A percentile compares a stretch with the other conserved stretches of the same genome.
Evolutionary conservation across 2,329 filamentous ascomycete species (phyloP).

Genomic region (Coleophoma eucalyptorum): DNA sequence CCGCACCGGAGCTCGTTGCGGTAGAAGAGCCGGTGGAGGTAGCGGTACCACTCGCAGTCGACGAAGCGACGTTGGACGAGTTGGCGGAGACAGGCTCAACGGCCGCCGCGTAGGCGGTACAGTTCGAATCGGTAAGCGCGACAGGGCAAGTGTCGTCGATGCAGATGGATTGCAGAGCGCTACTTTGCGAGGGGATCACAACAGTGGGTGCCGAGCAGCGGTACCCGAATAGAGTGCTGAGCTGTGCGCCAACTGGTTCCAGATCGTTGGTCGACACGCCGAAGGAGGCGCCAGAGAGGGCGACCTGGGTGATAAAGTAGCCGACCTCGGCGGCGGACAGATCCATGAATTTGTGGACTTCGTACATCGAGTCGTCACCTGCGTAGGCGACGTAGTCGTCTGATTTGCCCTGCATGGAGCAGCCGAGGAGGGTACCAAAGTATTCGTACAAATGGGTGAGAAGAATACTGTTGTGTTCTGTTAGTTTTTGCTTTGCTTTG

Average conservation of each 20-base stretch:
- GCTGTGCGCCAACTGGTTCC: conserved; percentile 40
- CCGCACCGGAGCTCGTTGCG: not conserved
- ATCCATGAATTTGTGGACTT: conserved; percentile 55
- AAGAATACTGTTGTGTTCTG: conserved; percentile 32
- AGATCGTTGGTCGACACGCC: conserved; percentile 53
- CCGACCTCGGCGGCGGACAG: conserved; percentile 45
- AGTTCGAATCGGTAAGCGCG: conserved; percentile 37
- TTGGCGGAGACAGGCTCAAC: conserved; percentile 11
- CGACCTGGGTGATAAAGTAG: conserved; percentile 59
- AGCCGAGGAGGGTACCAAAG: conserved; percentile 56
- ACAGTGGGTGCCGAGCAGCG: conserved; percentile 43
- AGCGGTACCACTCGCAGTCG: not conserved
- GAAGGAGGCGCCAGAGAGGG: conserved; percentile 51
- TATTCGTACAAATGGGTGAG: conserved; percentile 59
- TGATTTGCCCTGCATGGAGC: conserved; percentile 42
- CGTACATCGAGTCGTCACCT: conserved; percentile 42
- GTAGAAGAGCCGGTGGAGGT: not conserved
- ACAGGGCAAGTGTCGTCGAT: conserved; percentile 45
- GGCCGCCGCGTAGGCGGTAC: conserved; percentile 36
- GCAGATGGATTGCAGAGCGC: conserved; percentile 53
- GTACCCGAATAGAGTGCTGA: conserved; percentile 47
- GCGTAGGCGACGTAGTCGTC: conserved; percentile 45
- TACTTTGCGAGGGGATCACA: conserved; percentile 39
- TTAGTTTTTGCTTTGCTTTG: too few species aligned
- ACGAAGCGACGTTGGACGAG: conserved; percentile 1